Evolutionary conservation across 1,139 yeast species (phyloP).

Genomic region (Lodderomyces beijingensis): DNA sequence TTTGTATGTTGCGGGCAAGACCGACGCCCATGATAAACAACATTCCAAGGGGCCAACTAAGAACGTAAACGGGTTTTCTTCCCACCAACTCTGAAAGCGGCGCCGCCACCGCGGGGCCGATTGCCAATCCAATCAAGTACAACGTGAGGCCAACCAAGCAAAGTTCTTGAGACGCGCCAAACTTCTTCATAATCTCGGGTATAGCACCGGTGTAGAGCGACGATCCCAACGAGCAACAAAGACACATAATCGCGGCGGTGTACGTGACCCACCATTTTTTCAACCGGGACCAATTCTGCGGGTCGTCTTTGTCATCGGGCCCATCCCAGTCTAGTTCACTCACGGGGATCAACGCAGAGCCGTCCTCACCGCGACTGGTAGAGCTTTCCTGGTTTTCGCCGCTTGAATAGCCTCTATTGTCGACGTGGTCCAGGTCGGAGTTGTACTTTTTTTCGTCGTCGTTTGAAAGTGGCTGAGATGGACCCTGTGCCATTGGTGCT

Average conservation of each 20-base stretch:
- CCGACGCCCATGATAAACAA: slow-evolving; percentile 77
- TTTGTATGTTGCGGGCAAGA: slow-evolving; percentile 51
- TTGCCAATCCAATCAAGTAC: slow-evolving; percentile 65
- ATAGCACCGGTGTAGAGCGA: slow-evolving; percentile 64
- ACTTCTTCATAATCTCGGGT: slow-evolving; percentile 42
- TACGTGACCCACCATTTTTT: slow-evolving; percentile 63
- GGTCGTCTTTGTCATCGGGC: slow-evolving; percentile 56
- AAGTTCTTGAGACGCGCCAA: slow-evolving; percentile 53
- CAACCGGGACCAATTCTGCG: slow-evolving; percentile 60
- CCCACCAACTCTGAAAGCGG: slow-evolving; percentile 77
- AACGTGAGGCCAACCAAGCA: slow-evolving; percentile 66
- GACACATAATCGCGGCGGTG: slow-evolving; percentile 59
- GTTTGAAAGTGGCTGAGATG: too few species aligned
- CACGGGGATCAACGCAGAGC: background rate
- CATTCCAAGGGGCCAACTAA: slow-evolving; percentile 64
- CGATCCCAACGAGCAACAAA: slow-evolving; percentile 68
- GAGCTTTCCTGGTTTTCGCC: too few species aligned
- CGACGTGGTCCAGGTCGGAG: too few species aligned
- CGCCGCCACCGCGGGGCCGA: slow-evolving; percentile 73
- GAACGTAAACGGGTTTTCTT: slow-evolving; percentile 57
- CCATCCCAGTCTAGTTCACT: slow-evolving; percentile 56
- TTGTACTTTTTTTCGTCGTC: too few species aligned
- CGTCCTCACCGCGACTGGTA: too few species aligned
- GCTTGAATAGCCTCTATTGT: too few species aligned
- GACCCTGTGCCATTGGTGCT: too few species aligned